phyloP scores from a whole-genome alignment of 768 basidiomycete species.

The Asterophora lycoperdoides region DNA sequence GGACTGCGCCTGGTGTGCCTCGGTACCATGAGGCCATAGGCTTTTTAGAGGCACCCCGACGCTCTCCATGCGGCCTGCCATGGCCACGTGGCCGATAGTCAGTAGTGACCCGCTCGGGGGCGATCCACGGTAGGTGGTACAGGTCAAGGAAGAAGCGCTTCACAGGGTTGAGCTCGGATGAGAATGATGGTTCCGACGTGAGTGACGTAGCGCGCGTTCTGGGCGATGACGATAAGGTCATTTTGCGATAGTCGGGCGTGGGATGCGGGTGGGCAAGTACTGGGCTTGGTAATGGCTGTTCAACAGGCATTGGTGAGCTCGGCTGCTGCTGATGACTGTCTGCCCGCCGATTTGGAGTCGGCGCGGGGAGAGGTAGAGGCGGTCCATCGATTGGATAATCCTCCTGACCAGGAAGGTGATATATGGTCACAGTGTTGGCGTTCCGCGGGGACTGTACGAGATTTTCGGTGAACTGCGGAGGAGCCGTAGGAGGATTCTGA shows the following conservation, averaged over 20 bases:
- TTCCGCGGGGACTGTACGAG: conserved; percentile 2
- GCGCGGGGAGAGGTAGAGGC: conserved; percentile 6
- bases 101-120: conserved; percentile 39
- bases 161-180: conserved; percentile 33
- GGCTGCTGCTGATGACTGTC: conserved; percentile 8
- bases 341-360: conserved; percentile 12
- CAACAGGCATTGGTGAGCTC: conserved; percentile 3
- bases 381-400: conserved; percentile 4
- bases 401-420: conserved; percentile 15
- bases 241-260: conserved; percentile 34
- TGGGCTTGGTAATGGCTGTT: conserved; percentile 22
- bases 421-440: conserved; percentile 17
- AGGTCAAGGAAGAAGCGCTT: conserved; percentile 38
- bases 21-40: conserved; percentile 34
- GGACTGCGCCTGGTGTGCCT: conserved; percentile 20
- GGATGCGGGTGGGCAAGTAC: conserved; percentile 30
- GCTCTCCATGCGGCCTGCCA: conserved; percentile 12
- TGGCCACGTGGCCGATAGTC: conserved; percentile 39
- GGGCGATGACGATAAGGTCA: conserved; percentile 27
- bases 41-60: conserved; percentile 19
- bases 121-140: conserved; percentile 45
- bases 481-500: conserved; percentile 13
- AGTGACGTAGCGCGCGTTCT: conserved; percentile 20
- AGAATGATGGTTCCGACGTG: conserved; percentile 34
- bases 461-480: conserved; percentile 17